Evolutionary conservation across 495 filamentous ascomycete genomes (phyloP).

Genomic region (Friedmanniomyces endolithicus): DNA sequence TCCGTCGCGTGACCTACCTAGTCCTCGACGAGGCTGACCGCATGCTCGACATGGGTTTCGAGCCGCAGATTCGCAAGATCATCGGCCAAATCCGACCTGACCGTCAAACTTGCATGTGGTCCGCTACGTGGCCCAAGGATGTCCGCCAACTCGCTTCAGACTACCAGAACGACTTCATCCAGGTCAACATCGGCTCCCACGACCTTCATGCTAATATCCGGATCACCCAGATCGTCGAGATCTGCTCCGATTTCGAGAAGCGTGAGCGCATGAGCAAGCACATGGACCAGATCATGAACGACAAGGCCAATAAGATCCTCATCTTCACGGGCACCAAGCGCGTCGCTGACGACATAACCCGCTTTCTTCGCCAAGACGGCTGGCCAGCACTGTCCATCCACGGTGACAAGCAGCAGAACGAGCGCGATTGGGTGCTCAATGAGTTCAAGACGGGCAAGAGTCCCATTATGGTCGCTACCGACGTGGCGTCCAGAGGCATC

Average conservation of each 20-base stretch:
- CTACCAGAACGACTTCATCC: slow-evolving; percentile 92
- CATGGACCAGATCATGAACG: slow-evolving; percentile 95
- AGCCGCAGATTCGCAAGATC: slow-evolving; percentile 86
- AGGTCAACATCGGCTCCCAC: slow-evolving; percentile 97
- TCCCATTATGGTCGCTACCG: slow-evolving; percentile 95
- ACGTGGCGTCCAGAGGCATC: slow-evolving; percentile 98
- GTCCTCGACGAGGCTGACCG: slow-evolving; percentile 83
- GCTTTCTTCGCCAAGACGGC: slow-evolving; percentile 95
- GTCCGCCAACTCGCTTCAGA: slow-evolving; percentile 90
- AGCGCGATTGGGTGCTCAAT: slow-evolving; percentile 98
- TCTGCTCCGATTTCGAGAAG: slow-evolving; percentile 93
- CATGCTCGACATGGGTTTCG: slow-evolving; percentile 88
- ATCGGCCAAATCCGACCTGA: slow-evolving; percentile 95
- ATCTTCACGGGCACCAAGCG: slow-evolving; percentile 98
- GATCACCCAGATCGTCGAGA: slow-evolving; percentile 94
- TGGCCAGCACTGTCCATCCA: slow-evolving; percentile 98
- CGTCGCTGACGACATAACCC: slow-evolving; percentile 94
- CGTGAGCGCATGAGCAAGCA: slow-evolving; percentile 95
- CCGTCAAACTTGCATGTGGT: slow-evolving; percentile 99
- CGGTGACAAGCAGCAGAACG: slow-evolving; percentile 98
- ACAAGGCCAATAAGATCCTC: slow-evolving; percentile 81
- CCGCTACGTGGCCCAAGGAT: slow-evolving; percentile 98
- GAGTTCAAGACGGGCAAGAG: slow-evolving; percentile 97
- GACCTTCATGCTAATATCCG: slow-evolving; percentile 96
- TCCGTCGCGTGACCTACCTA: slow-evolving; percentile 92